Base-by-base conservation (phyloP, 2,329 filamentous ascomycete genomes). In the Hypoxylon sp. region DNA sequence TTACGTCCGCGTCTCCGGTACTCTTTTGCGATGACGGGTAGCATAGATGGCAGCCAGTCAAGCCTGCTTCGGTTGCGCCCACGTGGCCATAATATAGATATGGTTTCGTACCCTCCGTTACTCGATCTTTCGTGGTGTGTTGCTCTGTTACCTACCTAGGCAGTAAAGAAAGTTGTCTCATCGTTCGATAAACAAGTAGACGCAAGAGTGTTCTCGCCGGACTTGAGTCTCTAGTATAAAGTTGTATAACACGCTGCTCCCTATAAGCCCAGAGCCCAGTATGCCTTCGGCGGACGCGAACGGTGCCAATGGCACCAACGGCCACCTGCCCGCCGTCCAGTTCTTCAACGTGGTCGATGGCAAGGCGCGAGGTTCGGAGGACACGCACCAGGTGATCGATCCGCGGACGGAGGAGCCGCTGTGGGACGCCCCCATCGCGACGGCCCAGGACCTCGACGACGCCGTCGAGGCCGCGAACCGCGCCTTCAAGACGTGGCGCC, bases 261-360 rank as follows among this genome's bases (percentile, higher is more conserved):
- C 53, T 53, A 20, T 50, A 59, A 48, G 21, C n/a, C 17, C 51
- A 55, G 51, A 48, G 21, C n/a, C 17, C 51, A 55, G 51, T 17
- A 64, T 64, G 62, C 48, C 55, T 59, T 40, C 51, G 7, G 26
- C 35, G 10, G 55, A 56, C 52, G 41, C 51, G 2, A 59, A 62
- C 41, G 55, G 63, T 31, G 33, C 60, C 24, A 49, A 54, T 27
- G 31, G 26, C 27, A 42, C 60, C n/a, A 64, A 58, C 41, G 62
- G 61, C 26, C 47, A 63, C 40, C 45, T 64, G 7, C 47, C 66
- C 7, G 48, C 27, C 13, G 50, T 66, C 41, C 53, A 72, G 55
- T 81, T 81, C 66, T 74, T 69, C 70, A 81, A 81, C 67, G 69
- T 79, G 54, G 73, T 81, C 66, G 75, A 79, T 63, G 77, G 77